Conservation (phyloP, 495 filamentous ascomycete species). For the Staphylotrichum longicolle region DNA sequence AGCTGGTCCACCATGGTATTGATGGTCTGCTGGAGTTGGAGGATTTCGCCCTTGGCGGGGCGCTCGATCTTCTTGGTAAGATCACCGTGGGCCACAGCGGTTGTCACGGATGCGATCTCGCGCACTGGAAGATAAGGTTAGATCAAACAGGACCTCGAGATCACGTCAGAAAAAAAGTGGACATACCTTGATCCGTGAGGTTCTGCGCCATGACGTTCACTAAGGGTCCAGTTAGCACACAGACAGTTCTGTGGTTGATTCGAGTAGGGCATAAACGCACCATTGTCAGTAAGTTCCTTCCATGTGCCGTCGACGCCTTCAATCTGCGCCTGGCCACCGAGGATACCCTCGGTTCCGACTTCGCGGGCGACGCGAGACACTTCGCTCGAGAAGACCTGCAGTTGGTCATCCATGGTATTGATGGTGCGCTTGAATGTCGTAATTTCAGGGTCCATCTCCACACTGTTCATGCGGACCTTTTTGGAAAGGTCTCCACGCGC, state of each 20-base stretch:
- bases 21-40: constrained; percentile 95
- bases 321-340: constrained; percentile 95
- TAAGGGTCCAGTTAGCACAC: constrained; percentile 37
- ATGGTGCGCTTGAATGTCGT: constrained; percentile 97
- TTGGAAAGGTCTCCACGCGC: constrained; percentile 95
- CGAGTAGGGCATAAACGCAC: constrained; percentile 40
- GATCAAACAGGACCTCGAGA: neutral
- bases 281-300: constrained; percentile 96
- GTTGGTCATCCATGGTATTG: constrained; percentile 99
- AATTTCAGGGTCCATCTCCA: constrained; percentile 99
- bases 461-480: constrained; percentile 93
- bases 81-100: constrained; percentile 94
- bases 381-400: constrained; percentile 95
- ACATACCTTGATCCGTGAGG: constrained; percentile 56
- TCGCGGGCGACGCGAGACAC: constrained; percentile 95
- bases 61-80: constrained; percentile 94
- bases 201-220: constrained; percentile 96
- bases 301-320: constrained; percentile 95
- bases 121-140: constrained; percentile 59
- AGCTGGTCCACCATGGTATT: constrained; percentile 99
- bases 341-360: constrained; percentile 93
- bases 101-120: constrained; percentile 96
- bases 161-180: no score
- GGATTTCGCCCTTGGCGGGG: constrained; percentile 90
- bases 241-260: neutral